phyloP scores from a whole-genome alignment of 176 grass and related monocot genomes.

The Ampelocalamus luodianensis region DNA sequence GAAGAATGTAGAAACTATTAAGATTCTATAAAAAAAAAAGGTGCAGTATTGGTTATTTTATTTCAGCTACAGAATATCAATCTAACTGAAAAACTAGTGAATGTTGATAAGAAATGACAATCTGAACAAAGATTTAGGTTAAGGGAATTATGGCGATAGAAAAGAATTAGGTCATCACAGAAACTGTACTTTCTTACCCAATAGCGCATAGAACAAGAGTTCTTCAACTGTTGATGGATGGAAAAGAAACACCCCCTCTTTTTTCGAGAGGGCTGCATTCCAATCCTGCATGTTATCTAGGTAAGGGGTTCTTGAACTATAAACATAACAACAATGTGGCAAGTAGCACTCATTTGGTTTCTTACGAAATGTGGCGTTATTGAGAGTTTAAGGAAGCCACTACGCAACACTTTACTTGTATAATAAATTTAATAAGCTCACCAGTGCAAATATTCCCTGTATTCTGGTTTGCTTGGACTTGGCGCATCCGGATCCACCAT shows the following conservation, averaged over 20 bases:
- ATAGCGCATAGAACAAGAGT: slow-evolving; percentile 64
- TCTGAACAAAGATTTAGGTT: slow-evolving; percentile 38
- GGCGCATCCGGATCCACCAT: slow-evolving; percentile 99
- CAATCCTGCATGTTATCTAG: slow-evolving; percentile 70
- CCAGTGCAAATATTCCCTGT: slow-evolving; percentile 96
- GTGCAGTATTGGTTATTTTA: slow-evolving; percentile 19
- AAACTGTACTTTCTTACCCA: slow-evolving; percentile 62
- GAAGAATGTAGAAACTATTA: slow-evolving; percentile 19
- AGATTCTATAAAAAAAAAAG: not conserved
- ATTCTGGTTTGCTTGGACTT: slow-evolving; percentile 96
- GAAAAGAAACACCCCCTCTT: slow-evolving; percentile 70
- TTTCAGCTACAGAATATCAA: slow-evolving; percentile 24
- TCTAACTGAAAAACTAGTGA: slow-evolving; percentile 8
- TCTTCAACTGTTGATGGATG: slow-evolving; percentile 63
- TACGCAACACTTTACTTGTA: slow-evolving; percentile 25
- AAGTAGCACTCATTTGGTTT: slow-evolving; percentile 33
- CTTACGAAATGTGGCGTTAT: not conserved
- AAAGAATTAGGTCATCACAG: slow-evolving; percentile 38
- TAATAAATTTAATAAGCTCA: slow-evolving; percentile 55
- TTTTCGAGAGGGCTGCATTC: slow-evolving; percentile 79
- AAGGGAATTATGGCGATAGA: slow-evolving; percentile 33
- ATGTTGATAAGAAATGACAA: slow-evolving; percentile 31
- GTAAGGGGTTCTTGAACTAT: slow-evolving; percentile 65
- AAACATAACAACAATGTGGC: slow-evolving; percentile 51
- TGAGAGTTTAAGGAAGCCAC: slow-evolving; percentile 14